Percentiles rank a stretch among this genome's conserved stretches.
Evolutionary conservation across 495 filamentous ascomycete species (phyloP).

Genomic region (Cercophora samala): DNA sequence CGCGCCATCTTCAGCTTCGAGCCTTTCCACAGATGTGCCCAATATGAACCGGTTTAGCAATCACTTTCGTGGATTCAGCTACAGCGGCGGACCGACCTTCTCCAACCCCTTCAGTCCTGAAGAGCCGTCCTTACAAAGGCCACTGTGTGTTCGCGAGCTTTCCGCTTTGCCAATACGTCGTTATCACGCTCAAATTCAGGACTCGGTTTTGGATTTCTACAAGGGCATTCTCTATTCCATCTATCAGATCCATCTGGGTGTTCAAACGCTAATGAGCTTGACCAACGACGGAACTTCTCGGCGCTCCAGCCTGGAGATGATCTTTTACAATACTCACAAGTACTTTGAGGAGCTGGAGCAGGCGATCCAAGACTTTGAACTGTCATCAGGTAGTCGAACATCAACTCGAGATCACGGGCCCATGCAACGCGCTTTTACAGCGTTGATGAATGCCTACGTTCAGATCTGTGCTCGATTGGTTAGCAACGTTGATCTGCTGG

Average conservation of each 20-base stretch:
- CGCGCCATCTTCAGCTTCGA: background rate
- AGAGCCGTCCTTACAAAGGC: conserved; percentile 46
- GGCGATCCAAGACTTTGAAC: conserved; percentile 61
- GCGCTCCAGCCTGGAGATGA: conserved; percentile 67
- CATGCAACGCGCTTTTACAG: conserved; percentile 58
- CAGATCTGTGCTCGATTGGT: conserved; percentile 66
- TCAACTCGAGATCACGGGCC: conserved; percentile 54
- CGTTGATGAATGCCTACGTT: conserved; percentile 68
- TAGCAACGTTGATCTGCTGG: conserved; percentile 62
- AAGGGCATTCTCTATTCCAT: conserved; percentile 86
- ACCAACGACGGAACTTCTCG: conserved; percentile 62
- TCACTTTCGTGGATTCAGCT: conserved; percentile 65
- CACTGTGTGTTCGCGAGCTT: conserved; percentile 63
- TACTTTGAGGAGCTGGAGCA: conserved; percentile 71
- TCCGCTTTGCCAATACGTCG: conserved; percentile 80
- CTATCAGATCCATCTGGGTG: conserved; percentile 67
- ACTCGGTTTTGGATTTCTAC: conserved; percentile 68
- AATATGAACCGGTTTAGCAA: conserved; percentile 62
- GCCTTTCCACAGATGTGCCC: conserved; percentile 4
- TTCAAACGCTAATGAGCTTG: conserved; percentile 64
- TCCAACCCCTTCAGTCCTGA: conserved; percentile 60
- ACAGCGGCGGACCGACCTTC: conserved; percentile 50
- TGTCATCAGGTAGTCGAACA: conserved; percentile 49
- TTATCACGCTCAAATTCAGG: conserved; percentile 48
- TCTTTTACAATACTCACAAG: conserved; percentile 68